Base-by-base conservation (phyloP, 1,284 basidiomycete genomes). In the Ustilago hordei region DNA sequence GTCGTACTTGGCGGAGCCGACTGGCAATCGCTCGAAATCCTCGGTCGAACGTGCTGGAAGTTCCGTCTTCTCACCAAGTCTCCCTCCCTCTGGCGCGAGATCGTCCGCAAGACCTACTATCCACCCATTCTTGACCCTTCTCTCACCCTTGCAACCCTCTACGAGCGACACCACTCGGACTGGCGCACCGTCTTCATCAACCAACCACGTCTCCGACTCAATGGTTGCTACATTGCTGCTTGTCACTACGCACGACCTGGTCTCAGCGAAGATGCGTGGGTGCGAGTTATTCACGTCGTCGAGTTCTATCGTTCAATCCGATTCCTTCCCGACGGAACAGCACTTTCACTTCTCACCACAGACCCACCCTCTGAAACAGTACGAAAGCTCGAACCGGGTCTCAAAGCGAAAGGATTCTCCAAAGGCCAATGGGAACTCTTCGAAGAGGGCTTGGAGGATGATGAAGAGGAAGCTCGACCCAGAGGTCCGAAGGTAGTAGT, bases 261-360 rank as follows among this genome's bases (percentile, higher is more conserved):
- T 28, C 61, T 81, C 47, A 67, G 66, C 4, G 81, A 81, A 34
- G 83, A 86, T 36, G 77, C 79, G 3, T 86, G 84, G 84, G 76
- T 86, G 47, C 73, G 74, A 23, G 84, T 85, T 28, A 65, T 85
- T 38, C 84, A 85, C 69, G 72, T 81, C 13, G 84, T 86, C 47
- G 78, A 84, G 47, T 95, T 94, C 86, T 92, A 94, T 80, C 91
- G 93, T 47, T 88, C 87, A 81, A 92, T 95, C 45, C 93, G 95
- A 9, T 97, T 98, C 88, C 92, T 93, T 72, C 91, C 93, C 0
- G 91, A 94, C 79, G 95, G 95, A 2, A 90, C 90, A 78, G 94
- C 95, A 5, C 89, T 98, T 3, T 95, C 93, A 28, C 89, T 95
- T 15, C 90, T 95, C 31, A 91, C 93, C 1, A 95, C 95, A 69